Percentiles rank a stretch among this genome's conserved stretches.
Evolutionary conservation across 495 filamentous ascomycete genomes (phyloP).

Genomic region (Cryomyces antarcticus): DNA sequence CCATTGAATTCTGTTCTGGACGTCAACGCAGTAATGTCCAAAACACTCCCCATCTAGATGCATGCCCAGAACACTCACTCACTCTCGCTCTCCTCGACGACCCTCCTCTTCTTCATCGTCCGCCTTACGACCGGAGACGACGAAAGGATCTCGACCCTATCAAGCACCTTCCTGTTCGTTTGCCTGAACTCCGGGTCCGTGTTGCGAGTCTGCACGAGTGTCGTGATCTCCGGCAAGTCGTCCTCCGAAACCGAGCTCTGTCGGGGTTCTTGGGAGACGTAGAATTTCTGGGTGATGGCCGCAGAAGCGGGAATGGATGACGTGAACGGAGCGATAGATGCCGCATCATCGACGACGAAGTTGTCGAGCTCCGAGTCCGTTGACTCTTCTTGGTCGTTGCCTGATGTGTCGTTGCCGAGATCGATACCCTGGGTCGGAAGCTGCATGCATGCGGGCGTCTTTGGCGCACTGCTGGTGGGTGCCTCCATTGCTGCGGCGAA

Average conservation of each 20-base stretch:
- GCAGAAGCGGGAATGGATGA: neutral
- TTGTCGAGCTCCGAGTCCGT: slow-evolving; percentile 11
- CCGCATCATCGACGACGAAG: slow-evolving; percentile 7
- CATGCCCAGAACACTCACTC: too few species aligned
- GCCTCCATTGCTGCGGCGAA: neutral
- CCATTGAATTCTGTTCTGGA: too few species aligned
- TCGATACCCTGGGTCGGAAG: slow-evolving; percentile 13
- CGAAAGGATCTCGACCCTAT: too few species aligned
- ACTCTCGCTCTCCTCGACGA: too few species aligned
- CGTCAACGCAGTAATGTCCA: too few species aligned
- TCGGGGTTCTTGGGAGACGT: neutral
- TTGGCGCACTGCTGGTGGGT: slow-evolving; percentile 1
- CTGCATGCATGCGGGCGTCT: slow-evolving; percentile 6
- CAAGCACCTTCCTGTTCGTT: too few species aligned
- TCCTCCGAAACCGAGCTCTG: neutral
- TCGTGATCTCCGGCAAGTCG: neutral
- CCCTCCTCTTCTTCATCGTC: too few species aligned
- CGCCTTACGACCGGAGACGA: too few species aligned
- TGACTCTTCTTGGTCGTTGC: slow-evolving; percentile 11
- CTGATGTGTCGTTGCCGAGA: slow-evolving; percentile 11
- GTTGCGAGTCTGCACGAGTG: neutral
- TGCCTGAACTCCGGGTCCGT: too few species aligned
- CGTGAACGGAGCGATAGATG: neutral
- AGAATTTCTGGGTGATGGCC: neutral
- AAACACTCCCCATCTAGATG: too few species aligned